A percentile compares a stretch with the other conserved stretches of the same genome.
phyloP scores from a whole-genome alignment of 73 alveolate species.

The Paramecium tetraurelia region DNA sequence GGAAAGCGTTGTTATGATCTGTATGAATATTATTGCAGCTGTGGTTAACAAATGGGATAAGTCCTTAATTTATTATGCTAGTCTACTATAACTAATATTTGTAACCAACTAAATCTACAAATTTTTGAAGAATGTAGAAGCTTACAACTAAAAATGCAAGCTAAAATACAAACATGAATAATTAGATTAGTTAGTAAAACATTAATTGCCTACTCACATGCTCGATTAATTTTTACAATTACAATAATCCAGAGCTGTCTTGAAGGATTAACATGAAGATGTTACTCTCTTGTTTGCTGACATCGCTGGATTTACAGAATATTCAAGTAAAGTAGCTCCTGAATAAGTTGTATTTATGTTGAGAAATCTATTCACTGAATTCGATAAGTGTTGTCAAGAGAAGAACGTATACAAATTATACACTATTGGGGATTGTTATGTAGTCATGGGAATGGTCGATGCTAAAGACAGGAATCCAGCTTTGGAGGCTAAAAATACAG shows the following conservation, averaged over 20 bases:
- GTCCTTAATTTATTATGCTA: background rate
- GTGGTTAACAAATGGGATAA: background rate
- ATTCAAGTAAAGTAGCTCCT: constrained; percentile 44
- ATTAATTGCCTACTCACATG: constrained; percentile 20
- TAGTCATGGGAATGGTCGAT: constrained; percentile 58
- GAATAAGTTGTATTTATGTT: constrained; percentile 58
- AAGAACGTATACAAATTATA: constrained; percentile 44
- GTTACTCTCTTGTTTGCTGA: constrained; percentile 57
- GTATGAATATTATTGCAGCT: background rate
- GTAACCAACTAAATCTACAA: background rate
- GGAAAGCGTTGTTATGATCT: background rate
- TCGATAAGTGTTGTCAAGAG: constrained; percentile 30
- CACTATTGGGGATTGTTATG: constrained; percentile 63
- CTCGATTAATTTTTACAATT: background rate
- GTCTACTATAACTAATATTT: background rate
- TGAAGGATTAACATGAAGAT: constrained; percentile 47
- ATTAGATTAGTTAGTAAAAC: constrained; percentile 12
- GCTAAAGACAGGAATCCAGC: constrained; percentile 54
- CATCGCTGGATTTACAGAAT: constrained; percentile 60
- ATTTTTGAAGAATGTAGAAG: background rate
- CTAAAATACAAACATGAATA: background rate
- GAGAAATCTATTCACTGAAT: constrained; percentile 48
- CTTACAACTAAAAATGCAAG: background rate
- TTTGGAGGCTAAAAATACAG: constrained; percentile 44
- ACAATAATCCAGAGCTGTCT: background rate